Conservation (phyloP, 2,329 filamentous ascomycete species). For the Ophiostoma triangulosporum region DNA sequence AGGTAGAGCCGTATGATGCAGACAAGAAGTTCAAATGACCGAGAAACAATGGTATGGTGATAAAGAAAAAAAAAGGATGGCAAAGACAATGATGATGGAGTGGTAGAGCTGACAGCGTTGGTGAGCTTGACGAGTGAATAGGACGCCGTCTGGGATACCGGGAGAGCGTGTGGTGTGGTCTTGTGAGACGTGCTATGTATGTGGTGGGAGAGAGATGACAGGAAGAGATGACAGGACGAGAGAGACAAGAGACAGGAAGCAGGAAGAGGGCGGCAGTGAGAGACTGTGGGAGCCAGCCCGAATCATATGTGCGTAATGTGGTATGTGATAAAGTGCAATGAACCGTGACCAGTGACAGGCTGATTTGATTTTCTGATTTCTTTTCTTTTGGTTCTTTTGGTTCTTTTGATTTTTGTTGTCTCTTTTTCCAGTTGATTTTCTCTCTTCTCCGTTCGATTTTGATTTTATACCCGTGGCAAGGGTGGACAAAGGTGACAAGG, state of each 20-base stretch:
- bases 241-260: background rate
- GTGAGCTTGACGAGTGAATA: background rate
- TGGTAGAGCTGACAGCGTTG: background rate
- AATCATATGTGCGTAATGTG: background rate
- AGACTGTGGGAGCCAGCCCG: background rate
- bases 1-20: constrained; percentile 5
- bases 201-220: background rate
- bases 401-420: background rate
- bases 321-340: background rate
- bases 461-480: background rate
- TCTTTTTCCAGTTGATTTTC: too few relatives aligned
- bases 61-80: background rate
- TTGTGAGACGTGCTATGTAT: background rate
- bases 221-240: background rate
- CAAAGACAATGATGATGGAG: background rate
- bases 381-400: background rate
- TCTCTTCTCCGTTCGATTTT: background rate
- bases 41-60: background rate
- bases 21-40: background rate
- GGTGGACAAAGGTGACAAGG: too few relatives aligned
- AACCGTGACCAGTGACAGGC: background rate
- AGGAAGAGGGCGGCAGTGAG: background rate
- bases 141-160: background rate
- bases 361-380: background rate
- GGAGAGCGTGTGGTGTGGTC: background rate